Evolutionary conservation across 1,284 basidiomycete genomes (phyloP), one percentile per base, ranked within the genome.

Genomic region (Ceratobasidium theobromae): DNA sequence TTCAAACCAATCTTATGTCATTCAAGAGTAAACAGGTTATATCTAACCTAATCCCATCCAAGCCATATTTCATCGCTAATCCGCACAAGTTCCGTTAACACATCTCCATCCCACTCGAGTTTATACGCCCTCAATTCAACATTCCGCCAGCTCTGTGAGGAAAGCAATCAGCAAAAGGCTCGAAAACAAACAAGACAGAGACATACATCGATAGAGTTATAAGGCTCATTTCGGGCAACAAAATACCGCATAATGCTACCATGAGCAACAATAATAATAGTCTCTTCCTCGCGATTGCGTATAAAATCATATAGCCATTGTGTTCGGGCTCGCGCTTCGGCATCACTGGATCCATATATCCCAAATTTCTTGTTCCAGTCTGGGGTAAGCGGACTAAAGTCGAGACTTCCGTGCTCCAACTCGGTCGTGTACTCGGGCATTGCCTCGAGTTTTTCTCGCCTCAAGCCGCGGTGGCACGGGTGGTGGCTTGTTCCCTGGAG

Each of bases 291-390:
- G 18, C 62, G 38, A 16, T 33, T 27, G 4, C 62, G 62, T 21
- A 65, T 46, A 16, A 45, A 16, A 14, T 45, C 38, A 12, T 51
- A 25, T 33, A 65, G 51, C 62, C 62, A 65, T 18, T 65, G 51
- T 1, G 62, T 51, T 30, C 62, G 49, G 6, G 51, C 51, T 51
- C 51, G 46, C 6, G 53, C n/a, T 0, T n/a, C 51, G 16, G 53
- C 62, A 23, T 28, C 51, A 11, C 18, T 14, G 4, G 62, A 21
- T 14, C 28, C 51, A 14, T 65, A 65, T 27, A 53, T 35, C n/a
- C 62, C 62, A n/a, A 45, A 41, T 21, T 65, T 65, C 25, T 65
- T 52, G 40, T 65, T 65, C 62, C 62, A 65, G 28, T 65, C 62
- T 12, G 35, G 35, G 9, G 51, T 65, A 21, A 65, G 40, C 4